Conservation (phyloP, 495 filamentous ascomycete genomes). For the Entonaema liquescens region DNA sequence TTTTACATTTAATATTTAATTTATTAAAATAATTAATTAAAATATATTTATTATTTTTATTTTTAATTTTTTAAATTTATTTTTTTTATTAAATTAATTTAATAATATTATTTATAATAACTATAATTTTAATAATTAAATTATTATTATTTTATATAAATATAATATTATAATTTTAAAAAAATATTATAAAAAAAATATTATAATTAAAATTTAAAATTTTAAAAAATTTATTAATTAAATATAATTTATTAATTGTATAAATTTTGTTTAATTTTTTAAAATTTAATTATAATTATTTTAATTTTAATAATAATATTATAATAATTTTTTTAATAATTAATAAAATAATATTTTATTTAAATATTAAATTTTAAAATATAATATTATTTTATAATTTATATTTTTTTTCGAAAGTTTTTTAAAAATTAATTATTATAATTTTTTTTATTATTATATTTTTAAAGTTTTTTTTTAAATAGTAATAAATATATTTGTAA, state of each 20-base stretch:
- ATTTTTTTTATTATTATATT: not conserved
- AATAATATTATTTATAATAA: constrained; percentile 2
- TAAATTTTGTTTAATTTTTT: constrained; percentile 9
- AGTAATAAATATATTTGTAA: too few species aligned
- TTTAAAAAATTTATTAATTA: constrained; percentile 10
- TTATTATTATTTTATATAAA: too few species aligned
- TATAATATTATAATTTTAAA: constrained; percentile 16
- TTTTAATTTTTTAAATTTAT: constrained; percentile 7
- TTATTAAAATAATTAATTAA: constrained; percentile 10
- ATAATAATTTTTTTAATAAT: not conserved
- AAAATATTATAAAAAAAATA: constrained; percentile 4
- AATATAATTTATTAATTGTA: too few species aligned
- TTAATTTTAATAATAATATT: constrained; percentile 1
- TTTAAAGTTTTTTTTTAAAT: too few species aligned
- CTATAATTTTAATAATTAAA: not conserved
- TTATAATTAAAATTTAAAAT: constrained; percentile 5
- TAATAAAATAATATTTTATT: constrained; percentile 4
- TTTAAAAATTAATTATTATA: not conserved
- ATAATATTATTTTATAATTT: constrained; percentile 5
- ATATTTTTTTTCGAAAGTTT: not conserved
- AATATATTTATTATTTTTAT: constrained; percentile 3
- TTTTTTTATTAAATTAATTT: constrained; percentile 8
- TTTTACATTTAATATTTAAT: not conserved
- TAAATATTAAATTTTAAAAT: constrained; percentile 11
- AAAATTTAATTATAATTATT: constrained; percentile 5